These are phyloP conservation scores for Physcomitrium patens DNA, from an alignment of 225 moss, liverwort and hornwort genomes.

Conservation along the genomic window DNA sequence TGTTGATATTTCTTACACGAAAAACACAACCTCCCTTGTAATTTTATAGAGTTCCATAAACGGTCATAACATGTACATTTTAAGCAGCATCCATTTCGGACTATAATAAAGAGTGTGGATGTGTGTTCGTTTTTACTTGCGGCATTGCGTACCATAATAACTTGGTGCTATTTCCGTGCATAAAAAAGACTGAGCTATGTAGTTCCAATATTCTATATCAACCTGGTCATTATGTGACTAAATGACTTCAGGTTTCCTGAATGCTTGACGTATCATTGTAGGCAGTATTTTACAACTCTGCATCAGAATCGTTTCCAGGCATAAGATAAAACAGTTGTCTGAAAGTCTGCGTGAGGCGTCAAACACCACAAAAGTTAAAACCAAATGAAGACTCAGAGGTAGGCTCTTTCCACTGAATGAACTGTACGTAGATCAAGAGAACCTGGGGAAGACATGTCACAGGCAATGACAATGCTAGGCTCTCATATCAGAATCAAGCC, in stretches of 20 bases:
- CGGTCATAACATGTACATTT: slow-evolving; percentile 11
- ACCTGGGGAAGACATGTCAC: neutral
- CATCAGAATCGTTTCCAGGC: neutral
- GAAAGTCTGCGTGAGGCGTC: neutral
- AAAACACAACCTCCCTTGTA: slow-evolving; percentile 15
- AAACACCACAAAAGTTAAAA: slow-evolving; percentile 3
- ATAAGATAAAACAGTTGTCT: neutral
- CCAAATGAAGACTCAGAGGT: neutral
- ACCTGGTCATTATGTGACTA: neutral
- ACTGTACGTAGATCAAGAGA: neutral
- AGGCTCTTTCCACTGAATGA: neutral
- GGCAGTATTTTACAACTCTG: neutral
- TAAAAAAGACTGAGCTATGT: neutral
- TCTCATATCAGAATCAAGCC: slow-evolving; percentile 15
- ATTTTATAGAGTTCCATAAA: neutral
- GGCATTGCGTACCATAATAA: slow-evolving; percentile 22
- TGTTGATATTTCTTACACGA: slow-evolving; percentile 11
- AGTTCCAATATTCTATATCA: neutral
- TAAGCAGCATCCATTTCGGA: neutral
- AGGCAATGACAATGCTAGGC: slow-evolving; percentile 1
- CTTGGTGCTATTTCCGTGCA: neutral
- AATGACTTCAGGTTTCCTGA: neutral
- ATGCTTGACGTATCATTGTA: neutral
- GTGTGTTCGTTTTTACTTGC: neutral
- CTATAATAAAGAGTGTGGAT: slow-evolving; percentile 15